phyloP scores from a whole-genome alignment of 495 filamentous ascomycete species.

The Corynascus novoguineensis region DNA sequence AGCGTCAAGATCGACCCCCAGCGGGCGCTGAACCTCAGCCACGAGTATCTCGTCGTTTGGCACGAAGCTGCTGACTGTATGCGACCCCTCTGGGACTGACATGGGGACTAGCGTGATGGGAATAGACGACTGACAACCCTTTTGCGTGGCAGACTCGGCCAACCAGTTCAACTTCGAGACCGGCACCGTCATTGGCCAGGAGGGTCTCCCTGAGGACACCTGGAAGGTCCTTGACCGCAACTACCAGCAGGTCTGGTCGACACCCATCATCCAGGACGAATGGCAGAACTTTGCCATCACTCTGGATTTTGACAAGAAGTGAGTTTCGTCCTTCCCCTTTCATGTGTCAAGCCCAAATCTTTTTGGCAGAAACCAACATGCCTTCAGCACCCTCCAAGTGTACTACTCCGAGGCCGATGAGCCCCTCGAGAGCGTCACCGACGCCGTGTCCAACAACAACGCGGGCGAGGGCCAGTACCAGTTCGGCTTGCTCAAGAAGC shows the following conservation, averaged over 20 bases:
- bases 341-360: no score
- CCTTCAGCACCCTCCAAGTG: conserved; percentile 46
- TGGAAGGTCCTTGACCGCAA: conserved; percentile 52
- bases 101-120: no score
- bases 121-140: not conserved
- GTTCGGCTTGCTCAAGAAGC: conserved; percentile 54
- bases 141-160: conserved; percentile 26
- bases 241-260: conserved; percentile 46
- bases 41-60: conserved; percentile 54
- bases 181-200: conserved; percentile 53
- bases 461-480: conserved; percentile 52
- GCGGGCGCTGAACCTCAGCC: conserved; percentile 47
- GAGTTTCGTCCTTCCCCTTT: conserved; percentile 9
- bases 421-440: conserved; percentile 43
- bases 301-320: conserved; percentile 50
- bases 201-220: conserved; percentile 75
- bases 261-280: conserved; percentile 32
- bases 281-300: conserved; percentile 58
- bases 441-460: conserved; percentile 45
- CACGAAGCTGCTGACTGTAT: conserved; percentile 48
- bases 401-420: conserved; percentile 49
- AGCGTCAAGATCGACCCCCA: conserved; percentile 44
- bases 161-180: conserved; percentile 54
- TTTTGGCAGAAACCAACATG: not conserved
- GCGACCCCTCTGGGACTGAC: not conserved